These are phyloP conservation scores for Ogataea minuta DNA, from an alignment of 805 yeast genomes.

Conservation along the genomic window DNA sequence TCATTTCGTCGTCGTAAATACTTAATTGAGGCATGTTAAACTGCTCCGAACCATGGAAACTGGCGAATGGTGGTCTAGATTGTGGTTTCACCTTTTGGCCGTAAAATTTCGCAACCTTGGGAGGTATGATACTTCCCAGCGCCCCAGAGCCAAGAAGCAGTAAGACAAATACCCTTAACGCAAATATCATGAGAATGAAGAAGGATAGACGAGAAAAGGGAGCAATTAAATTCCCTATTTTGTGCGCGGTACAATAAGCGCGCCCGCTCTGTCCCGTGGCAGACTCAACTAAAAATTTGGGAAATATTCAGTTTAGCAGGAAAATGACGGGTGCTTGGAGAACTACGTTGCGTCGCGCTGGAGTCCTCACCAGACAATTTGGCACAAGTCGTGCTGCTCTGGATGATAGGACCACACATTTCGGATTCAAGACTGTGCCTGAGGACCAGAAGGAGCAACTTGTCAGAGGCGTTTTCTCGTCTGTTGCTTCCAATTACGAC, in stretches of 20 bases:
- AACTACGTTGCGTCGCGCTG: conserved; percentile 3
- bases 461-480: conserved; percentile 85
- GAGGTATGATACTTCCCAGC: conserved; percentile 13
- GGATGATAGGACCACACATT: conserved; percentile 68
- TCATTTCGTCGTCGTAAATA: conserved; percentile 13
- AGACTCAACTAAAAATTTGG: conserved; percentile 1
- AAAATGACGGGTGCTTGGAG: conserved; percentile 7
- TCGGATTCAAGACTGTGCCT: conserved; percentile 84
- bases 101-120: conserved; percentile 8
- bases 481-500: conserved; percentile 93
- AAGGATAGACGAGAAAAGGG: conserved; percentile 1
- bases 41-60: conserved; percentile 8
- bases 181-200: not conserved
- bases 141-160: not conserved
- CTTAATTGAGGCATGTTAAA: conserved; percentile 10
- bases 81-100: conserved; percentile 1
- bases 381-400: conserved; percentile 3
- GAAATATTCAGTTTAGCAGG: not conserved
- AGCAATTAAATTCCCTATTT: conserved; percentile 1
- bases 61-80: not conserved
- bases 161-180: not conserved
- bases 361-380: conserved; percentile 4
- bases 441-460: conserved; percentile 77
- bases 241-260: conserved; percentile 9
- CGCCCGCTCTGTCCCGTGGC: conserved; percentile 6